These are phyloP conservation scores for Aschersonia sp. DNA, from an alignment of 2,329 filamentous ascomycete genomes.

Conservation along the genomic window DNA sequence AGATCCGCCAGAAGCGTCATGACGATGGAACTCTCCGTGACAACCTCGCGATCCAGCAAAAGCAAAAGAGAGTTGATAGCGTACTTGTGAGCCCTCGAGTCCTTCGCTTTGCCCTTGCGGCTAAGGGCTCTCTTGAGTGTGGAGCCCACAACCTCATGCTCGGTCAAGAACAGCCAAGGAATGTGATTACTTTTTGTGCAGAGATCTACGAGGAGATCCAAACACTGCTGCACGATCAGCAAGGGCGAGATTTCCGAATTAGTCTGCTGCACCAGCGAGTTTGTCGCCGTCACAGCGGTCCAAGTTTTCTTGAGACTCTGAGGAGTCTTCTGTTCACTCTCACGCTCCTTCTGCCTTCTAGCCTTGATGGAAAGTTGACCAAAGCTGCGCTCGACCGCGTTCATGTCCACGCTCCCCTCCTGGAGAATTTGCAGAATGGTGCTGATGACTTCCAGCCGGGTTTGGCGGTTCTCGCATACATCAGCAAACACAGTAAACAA, in stretches of 20 bases:
- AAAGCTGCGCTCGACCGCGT: conserved; percentile 90
- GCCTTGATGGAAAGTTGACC: conserved; percentile 83
- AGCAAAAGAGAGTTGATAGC: conserved; percentile 83
- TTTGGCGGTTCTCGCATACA: conserved; percentile 93
- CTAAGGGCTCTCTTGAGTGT: conserved; percentile 63
- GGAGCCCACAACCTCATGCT: conserved; percentile 66
- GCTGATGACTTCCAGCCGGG: conserved; percentile 84
- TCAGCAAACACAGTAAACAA: conserved; percentile 81
- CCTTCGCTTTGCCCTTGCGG: conserved; percentile 80
- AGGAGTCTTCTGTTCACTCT: conserved; percentile 56
- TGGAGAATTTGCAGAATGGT: conserved; percentile 87
- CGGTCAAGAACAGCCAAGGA: conserved; percentile 81
- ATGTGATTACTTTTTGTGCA: conserved; percentile 77
- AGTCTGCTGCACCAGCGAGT: conserved; percentile 27
- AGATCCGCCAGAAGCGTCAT: conserved; percentile 89
- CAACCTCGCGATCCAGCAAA: conserved; percentile 81
- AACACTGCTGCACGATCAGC: conserved; percentile 89
- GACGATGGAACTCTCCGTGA: conserved; percentile 92
- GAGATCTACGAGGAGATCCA: conserved; percentile 72
- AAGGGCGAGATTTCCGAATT: conserved; percentile 86
- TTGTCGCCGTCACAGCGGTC: conserved; percentile 37
- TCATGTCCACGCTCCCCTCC: conserved; percentile 86
- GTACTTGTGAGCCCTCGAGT: conserved; percentile 71
- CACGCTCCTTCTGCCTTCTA: conserved; percentile 59
- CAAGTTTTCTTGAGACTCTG: conserved; percentile 64